Evolutionary conservation across 2,329 filamentous ascomycete genomes (phyloP), one percentile per base, ranked within the genome.

Genomic region (Metarhizium rileyi): DNA sequence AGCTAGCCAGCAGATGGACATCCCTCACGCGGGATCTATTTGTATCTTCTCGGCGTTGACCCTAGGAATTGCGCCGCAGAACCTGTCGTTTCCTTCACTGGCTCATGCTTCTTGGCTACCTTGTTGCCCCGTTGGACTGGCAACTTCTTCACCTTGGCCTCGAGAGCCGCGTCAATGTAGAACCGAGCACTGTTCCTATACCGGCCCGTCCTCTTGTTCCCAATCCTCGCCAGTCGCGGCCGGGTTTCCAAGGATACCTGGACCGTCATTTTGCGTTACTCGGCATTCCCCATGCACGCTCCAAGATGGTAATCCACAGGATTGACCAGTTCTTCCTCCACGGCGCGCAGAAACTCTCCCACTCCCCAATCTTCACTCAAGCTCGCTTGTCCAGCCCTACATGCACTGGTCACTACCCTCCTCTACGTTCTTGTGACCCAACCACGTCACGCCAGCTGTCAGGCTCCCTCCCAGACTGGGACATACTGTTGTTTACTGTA

Each of bases 381-480:
- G 16, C 14, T 27, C 40, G 28, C 27, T 36, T 18, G 48, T 33
- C 36, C 6, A 40, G 23, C 14, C 14, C 22, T 30, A 5, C 20
- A 33, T 46, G 43, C 48, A 35, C 48, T 25, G 3, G 23, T 50
- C 20, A 47, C 25, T 40, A 28, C 38, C 20, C 7, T 42, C 38
- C 36, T 12, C 5, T 7, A 22, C 36, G 14, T 42, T 25, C 30
- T 41, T 23, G 42, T 41, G 42, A 44, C 41, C 50, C 50, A 52
- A 52, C 47, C 50, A 50, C 27, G 46, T 25, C 38, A 27, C 44
- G 38, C 44, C 50, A 52, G 50, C 47, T 52, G 47, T 49, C 40
- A 44, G 50, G 44, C 44, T 46, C 44, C 28, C 44, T 36, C 44
- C 28, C 44, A 30, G 10, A 33, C 36, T 14, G 14, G 22, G 16